These are phyloP conservation scores for Pseudevernia furfuracea DNA, from an alignment of 495 filamentous ascomycete genomes.

Conservation along the genomic window DNA sequence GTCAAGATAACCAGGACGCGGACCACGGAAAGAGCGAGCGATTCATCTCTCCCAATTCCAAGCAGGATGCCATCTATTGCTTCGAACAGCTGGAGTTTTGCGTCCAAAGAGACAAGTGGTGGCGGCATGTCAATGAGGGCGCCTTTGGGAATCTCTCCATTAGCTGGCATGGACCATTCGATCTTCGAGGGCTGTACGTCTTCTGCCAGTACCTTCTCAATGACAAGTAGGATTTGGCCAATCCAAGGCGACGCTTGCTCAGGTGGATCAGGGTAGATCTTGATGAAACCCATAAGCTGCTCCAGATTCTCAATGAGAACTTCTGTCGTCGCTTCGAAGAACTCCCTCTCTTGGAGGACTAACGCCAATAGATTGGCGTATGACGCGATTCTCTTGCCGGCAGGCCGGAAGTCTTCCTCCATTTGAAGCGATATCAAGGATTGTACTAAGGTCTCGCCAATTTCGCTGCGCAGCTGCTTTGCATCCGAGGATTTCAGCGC, in stretches of 20 bases:
- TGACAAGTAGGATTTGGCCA: slow-evolving; percentile 76
- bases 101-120: slow-evolving; percentile 54
- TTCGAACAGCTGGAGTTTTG: slow-evolving; percentile 63
- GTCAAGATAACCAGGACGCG: slow-evolving; percentile 89
- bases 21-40: slow-evolving; percentile 72
- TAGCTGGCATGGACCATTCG: slow-evolving; percentile 57
- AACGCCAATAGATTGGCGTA: slow-evolving; percentile 90
- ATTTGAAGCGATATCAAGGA: slow-evolving; percentile 77
- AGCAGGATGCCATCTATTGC: slow-evolving; percentile 75
- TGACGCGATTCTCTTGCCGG: slow-evolving; percentile 79
- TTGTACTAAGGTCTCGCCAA: slow-evolving; percentile 74
- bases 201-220: slow-evolving; percentile 83
- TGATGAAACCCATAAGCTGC: slow-evolving; percentile 72
- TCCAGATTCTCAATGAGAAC: slow-evolving; percentile 72
- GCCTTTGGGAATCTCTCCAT: slow-evolving; percentile 35
- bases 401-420: slow-evolving; percentile 61
- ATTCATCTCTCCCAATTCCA: slow-evolving; percentile 75
- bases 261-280: slow-evolving; percentile 55
- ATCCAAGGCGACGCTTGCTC: slow-evolving; percentile 87
- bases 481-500: slow-evolving; percentile 61
- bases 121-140: slow-evolving; percentile 51
- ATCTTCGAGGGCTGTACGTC: slow-evolving; percentile 73
- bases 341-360: slow-evolving; percentile 71
- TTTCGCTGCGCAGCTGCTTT: slow-evolving; percentile 58
- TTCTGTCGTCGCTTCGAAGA: slow-evolving; percentile 68